Percentiles rank a stretch among this genome's conserved stretches.
Evolutionary conservation across 805 yeast species (phyloP).

Genomic region (Suhomyces pyralidae): DNA sequence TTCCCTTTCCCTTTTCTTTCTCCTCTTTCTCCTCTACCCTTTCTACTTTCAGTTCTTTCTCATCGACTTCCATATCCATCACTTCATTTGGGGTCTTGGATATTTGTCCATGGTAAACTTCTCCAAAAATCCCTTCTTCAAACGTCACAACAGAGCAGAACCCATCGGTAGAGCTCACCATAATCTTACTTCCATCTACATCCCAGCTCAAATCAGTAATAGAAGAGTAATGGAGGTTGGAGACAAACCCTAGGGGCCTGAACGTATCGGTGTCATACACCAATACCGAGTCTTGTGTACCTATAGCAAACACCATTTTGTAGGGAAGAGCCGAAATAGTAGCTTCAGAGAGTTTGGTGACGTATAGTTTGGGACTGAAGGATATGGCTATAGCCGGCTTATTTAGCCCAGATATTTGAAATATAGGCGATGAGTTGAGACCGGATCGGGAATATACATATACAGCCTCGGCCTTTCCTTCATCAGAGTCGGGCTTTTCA

Average conservation of each 20-base stretch:
- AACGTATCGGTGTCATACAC: constrained; percentile 75
- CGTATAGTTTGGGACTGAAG: constrained; percentile 68
- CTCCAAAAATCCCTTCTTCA: constrained; percentile 56
- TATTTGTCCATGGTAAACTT: constrained; percentile 16
- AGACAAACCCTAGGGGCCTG: constrained; percentile 67
- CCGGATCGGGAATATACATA: constrained; percentile 75
- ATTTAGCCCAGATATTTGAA: constrained; percentile 72
- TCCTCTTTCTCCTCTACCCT: neutral
- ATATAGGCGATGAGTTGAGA: constrained; percentile 65
- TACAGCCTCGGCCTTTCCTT: constrained; percentile 64
- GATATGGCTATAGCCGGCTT: constrained; percentile 83
- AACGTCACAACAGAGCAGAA: constrained; percentile 72
- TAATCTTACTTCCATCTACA: constrained; percentile 62
- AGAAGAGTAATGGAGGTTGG: constrained; percentile 83
- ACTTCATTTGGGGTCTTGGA: neutral
- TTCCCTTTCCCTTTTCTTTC: constrained; percentile 2
- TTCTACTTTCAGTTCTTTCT: neutral
- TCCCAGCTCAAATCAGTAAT: constrained; percentile 89
- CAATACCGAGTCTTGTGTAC: constrained; percentile 81
- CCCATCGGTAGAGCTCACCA: constrained; percentile 88
- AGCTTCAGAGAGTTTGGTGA: constrained; percentile 18
- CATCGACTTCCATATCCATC: neutral
- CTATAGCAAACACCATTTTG: constrained; percentile 85
- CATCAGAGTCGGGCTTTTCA: constrained; percentile 7
- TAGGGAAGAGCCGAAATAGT: constrained; percentile 62